Base-by-base conservation (phyloP, 1,284 basidiomycete species). In the Boletus smithii region DNA sequence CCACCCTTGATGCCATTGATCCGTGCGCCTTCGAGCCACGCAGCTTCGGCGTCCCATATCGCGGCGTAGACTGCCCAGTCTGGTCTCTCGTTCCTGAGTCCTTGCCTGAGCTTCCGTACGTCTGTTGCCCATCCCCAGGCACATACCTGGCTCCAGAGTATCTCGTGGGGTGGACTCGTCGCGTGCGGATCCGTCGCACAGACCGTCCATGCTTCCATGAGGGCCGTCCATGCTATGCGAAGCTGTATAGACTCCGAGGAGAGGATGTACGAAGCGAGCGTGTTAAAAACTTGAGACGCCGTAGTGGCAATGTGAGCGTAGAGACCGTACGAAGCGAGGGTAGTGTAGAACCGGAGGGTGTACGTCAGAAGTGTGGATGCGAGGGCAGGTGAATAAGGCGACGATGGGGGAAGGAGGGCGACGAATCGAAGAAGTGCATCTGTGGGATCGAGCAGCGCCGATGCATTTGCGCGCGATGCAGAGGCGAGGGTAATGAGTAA, bases 141-240 rank as follows among this genome's bases (percentile, higher is more conserved):
- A 13, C 72, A 69, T 5, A 95, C 73, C 59, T 94, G 91, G 45
- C 85, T 91, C 95, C 94, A 97, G 4, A 89, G 72, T 38, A 97
- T 82, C 50, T 92, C 91, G 65, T 98, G 94, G 14, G 76, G 76
- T 0, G 90, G 91, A 7, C 83, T 86, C 7, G 92, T 95, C 48
- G 78, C 74, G 64, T 98, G 95, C 2, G 95, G 94, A 62, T 97
- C 89, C 17, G 81, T 77, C 0, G 93, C 90, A 56, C 91, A 95
- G 1, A 81, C 73, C 7, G 76, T 86, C 93, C 93, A 97, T 0
- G 76, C 70, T 45, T 80, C 77, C 2, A 91, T 57, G 4, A 91
- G 65, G 34, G 62, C 64, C 11, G 69, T 69, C 79, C 77, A 91
- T 9, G 76, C 71, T 22, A 63, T 56, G 29, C 69, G 65, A 14